These are phyloP conservation scores for Zizania palustris DNA, from an alignment of 202 grass and related monocot species.

Conservation along the genomic window DNA sequence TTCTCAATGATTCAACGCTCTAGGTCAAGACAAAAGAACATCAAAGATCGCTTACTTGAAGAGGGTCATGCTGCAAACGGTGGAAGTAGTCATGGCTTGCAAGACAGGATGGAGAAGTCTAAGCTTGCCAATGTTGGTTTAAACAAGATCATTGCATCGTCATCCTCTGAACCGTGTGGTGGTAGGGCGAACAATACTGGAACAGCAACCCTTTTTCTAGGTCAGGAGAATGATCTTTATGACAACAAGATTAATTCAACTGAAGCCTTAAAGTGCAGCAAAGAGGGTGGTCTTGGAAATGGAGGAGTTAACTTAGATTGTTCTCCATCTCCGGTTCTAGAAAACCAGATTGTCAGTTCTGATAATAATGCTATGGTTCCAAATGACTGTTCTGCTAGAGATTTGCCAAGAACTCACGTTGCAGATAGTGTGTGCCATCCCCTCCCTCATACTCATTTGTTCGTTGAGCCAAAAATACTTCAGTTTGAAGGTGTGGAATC, in stretches of 20 bases:
- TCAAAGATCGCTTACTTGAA: constrained; percentile 44
- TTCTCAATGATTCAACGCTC: constrained; percentile 69
- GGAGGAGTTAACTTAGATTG: constrained; percentile 37
- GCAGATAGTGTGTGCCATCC: constrained; percentile 17
- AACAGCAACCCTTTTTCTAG: constrained; percentile 16
- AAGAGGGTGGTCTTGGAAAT: constrained; percentile 29
- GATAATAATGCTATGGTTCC: neutral
- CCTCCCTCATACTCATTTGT: constrained; percentile 42
- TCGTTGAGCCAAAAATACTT: constrained; percentile 63
- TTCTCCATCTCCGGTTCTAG: neutral
- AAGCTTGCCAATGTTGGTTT: neutral
- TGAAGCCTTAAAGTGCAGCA: constrained; percentile 31
- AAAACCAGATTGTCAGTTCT: constrained; percentile 33
- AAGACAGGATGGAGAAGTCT: constrained; percentile 15
- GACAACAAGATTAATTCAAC: constrained; percentile 24
- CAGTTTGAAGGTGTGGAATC: constrained; percentile 57
- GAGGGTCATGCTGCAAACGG: constrained; percentile 36
- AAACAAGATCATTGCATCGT: constrained; percentile 11
- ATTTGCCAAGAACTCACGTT: constrained; percentile 25
- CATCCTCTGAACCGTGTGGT: constrained; percentile 34
- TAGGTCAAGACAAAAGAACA: constrained; percentile 62
- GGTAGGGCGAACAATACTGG: constrained; percentile 32
- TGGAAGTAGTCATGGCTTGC: constrained; percentile 25
- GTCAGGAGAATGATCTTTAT: constrained; percentile 31
- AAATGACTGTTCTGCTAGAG: constrained; percentile 28